phyloP scores from a whole-genome alignment of 2,329 filamentous ascomycete genomes.

The Penicillium vulpinum region DNA sequence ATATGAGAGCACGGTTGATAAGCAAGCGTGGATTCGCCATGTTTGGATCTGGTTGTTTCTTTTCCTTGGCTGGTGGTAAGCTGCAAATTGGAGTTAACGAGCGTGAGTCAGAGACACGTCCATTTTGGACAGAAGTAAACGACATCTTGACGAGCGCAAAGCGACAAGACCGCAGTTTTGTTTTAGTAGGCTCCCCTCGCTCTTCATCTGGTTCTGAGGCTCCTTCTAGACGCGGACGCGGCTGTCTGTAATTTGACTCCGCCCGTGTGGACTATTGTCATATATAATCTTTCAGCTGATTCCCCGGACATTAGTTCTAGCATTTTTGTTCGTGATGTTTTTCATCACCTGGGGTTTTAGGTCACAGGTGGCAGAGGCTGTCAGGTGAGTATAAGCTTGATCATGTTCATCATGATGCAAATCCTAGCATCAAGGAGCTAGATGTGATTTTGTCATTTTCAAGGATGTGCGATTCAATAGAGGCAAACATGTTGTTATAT shows the following conservation, averaged over 20 bases:
- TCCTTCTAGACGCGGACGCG: not conserved
- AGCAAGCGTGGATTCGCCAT: conserved; percentile 39
- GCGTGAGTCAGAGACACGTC: not conserved
- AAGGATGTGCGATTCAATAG: not conserved
- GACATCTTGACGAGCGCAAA: conserved; percentile 9
- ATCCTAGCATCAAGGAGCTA: not conserved
- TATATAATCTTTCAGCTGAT: not conserved
- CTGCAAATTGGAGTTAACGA: conserved; percentile 1
- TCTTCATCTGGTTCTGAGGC: conserved; percentile 19
- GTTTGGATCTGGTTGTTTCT: conserved; percentile 34
- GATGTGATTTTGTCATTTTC: conserved; percentile 1
- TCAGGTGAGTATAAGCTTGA: conserved; percentile 9
- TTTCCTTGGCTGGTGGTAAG: conserved; percentile 7
- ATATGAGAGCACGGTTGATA: conserved; percentile 48
- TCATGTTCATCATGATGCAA: not conserved
- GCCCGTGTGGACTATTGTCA: not conserved
- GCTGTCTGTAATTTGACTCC: not conserved
- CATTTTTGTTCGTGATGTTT: not conserved
- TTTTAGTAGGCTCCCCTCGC: conserved; percentile 2
- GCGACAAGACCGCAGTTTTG: conserved; percentile 11
- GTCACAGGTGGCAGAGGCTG: not conserved
- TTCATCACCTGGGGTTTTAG: conserved; percentile 7
- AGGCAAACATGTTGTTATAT: not conserved
- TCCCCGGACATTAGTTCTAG: not conserved
- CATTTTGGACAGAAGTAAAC: not conserved